Conservation (phyloP, 75 land plant species). For the Pseudotsuga menziesii region DNA sequence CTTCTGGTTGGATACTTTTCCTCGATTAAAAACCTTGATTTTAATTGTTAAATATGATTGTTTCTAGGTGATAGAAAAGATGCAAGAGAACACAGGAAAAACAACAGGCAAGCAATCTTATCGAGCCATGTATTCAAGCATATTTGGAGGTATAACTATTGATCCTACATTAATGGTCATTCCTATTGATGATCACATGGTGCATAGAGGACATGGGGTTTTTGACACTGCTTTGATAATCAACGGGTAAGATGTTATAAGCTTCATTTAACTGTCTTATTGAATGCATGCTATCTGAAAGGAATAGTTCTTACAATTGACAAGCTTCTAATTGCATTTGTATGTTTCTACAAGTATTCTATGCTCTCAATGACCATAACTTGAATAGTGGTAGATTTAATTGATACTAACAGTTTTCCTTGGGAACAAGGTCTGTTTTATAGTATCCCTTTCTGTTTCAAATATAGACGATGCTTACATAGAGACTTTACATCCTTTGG, state of each 20-base stretch:
- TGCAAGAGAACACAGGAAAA: conserved; percentile 29
- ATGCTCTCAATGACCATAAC: too few species aligned
- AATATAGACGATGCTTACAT: background rate
- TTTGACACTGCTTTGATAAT: conserved; percentile 86
- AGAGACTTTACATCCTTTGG: background rate
- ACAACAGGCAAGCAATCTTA: conserved; percentile 31
- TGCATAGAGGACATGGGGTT: conserved; percentile 97
- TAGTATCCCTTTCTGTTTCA: too few species aligned
- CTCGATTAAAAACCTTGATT: too few species aligned
- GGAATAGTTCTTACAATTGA: background rate
- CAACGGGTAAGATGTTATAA: conserved; percentile 58
- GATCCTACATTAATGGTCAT: conserved; percentile 92
- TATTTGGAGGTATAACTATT: conserved; percentile 76
- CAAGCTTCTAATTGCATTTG: background rate
- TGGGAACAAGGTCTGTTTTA: too few species aligned
- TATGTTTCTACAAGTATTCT: background rate
- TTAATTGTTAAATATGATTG: background rate
- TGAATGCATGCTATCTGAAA: background rate
- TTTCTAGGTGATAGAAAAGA: conserved; percentile 40
- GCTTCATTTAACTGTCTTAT: conserved; percentile 6
- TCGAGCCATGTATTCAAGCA: conserved; percentile 94
- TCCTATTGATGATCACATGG: conserved; percentile 98
- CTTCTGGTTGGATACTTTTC: too few species aligned
- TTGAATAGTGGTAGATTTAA: too few species aligned
- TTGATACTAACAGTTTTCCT: too few species aligned